Conservation (phyloP, 768 basidiomycete species). For the Strobilomyces dryophilus region DNA sequence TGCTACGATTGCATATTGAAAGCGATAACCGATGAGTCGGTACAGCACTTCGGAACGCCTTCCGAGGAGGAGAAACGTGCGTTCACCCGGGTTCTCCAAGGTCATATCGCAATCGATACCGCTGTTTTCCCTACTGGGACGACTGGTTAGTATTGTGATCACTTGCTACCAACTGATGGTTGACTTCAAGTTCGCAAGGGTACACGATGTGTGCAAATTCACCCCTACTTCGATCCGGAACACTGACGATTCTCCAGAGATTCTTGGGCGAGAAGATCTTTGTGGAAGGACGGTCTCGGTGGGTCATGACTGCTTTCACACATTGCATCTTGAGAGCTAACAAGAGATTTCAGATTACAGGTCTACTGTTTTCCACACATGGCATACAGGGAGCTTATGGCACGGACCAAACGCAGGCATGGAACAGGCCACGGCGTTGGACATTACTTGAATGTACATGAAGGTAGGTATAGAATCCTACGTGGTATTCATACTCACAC, state of each 20-base stretch:
- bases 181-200: slow-evolving; percentile 33
- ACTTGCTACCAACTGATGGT: not conserved
- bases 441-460: slow-evolving; percentile 91
- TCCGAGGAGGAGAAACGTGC: slow-evolving; percentile 78
- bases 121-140: slow-evolving; percentile 81
- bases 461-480: slow-evolving; percentile 36
- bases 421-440: slow-evolving; percentile 96
- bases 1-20: not conserved
- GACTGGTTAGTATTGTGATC: slow-evolving; percentile 44
- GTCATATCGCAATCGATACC: slow-evolving; percentile 86
- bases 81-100: slow-evolving; percentile 89
- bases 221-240: not conserved
- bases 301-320: slow-evolving; percentile 14
- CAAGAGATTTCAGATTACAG: slow-evolving; percentile 46
- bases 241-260: slow-evolving; percentile 46
- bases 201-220: slow-evolving; percentile 46
- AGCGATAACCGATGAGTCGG: not conserved
- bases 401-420: slow-evolving; percentile 46
- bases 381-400: not conserved
- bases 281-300: slow-evolving; percentile 91
- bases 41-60: slow-evolving; percentile 84
- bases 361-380: slow-evolving; percentile 26
- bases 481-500: slow-evolving; percentile 2
- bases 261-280: slow-evolving; percentile 67
- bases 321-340: not conserved